Evolutionary conservation across 2,329 filamentous ascomycete genomes (phyloP), one percentile per base, ranked within the genome.

Genomic region (Xylariaceae sp.): DNA sequence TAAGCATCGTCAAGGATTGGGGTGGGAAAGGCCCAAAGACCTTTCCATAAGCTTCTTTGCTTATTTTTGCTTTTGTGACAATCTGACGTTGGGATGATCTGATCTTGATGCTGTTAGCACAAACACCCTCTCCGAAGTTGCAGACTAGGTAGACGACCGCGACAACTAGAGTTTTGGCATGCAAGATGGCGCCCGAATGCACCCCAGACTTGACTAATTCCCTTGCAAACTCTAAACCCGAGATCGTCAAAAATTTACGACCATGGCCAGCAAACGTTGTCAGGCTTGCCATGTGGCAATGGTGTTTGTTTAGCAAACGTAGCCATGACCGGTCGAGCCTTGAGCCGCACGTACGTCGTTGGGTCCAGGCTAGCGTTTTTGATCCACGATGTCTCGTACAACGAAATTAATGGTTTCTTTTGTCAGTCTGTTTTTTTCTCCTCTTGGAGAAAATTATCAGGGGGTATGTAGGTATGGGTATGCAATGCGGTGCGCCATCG

Each of bases 171-270:
- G 40, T 34, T 29, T 47, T 24, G 41, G 28, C 41, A 57, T 55
- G 57, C 57, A 56, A 56, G 53, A 56, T 56, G 53, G 53, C 53
- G 53, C n/a, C 53, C 43, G 47, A 49, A 55, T 56, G 52, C 53
- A 56, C 56, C 53, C 53, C 53, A 59, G 52, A 39, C 40, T 56
- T 34, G 34, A 46, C 46, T 50, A 37, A 43, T 29, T 45, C 37
- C 43, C 44, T 51, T 21, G 39, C 40, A 28, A 50, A 41, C 26
- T 54, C 24, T 36, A 36, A 33, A 39, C 45, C 45, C 44, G 29
- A 37, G n/a, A 33, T 26, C 19, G 41, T 9, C 36, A 45, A 37
- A 44, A 49, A n/a, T n/a, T 58, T 49, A 24, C 24, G 39, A 43
- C 31, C 39, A 49, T 45, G 31, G 44, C 16, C 45, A 36, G 29